Base-by-base conservation (phyloP, 106 monocot genomes). In the Platanthera zijinensis region DNA sequence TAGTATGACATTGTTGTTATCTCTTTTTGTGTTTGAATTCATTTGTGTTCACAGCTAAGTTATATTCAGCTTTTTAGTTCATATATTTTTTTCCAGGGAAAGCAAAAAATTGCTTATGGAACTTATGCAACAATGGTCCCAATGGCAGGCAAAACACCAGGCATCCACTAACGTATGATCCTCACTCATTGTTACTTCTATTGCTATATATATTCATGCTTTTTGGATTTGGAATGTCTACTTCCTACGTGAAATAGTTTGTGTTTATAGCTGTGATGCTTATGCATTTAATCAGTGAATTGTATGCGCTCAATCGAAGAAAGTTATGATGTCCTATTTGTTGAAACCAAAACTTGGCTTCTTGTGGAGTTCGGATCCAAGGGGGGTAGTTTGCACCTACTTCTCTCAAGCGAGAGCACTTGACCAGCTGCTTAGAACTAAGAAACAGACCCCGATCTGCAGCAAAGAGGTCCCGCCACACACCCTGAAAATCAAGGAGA, bases 101-200 rank as follows among this genome's bases (percentile, higher is more conserved):
- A 96, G 96, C 84, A 93, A 90, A 74, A 85, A 81, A 48, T 90
- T 89, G 79, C 92, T 96, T 53, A 83, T 87, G 79, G 90, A 84
- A 49, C 79, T 93, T 75, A 85, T 96, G 88, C 96, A 96, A 74
- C 81, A 93, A 50, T 96, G 96, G 96, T 92, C 90, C 49, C 78
- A 90, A 76, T 96, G 96, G 92, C 88, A 95, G 22, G 83, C 86
- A 59, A 62, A 77, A 15, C 48, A 72, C 71, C 82, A 77, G 32
- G 76, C 82, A 79, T 83, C 84, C 80, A 73, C 82, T 21, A 71
- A 48, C 51, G 84, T 86, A 84, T 18, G 3, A 19, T 50, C 0
- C 10, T 14, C 22, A 13, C 70, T 17, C 8, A 68, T 48, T 70
- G 17, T 47, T 46, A 7, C n/a, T 70, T 70, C n/a, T 15, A 17